phyloP scores from a whole-genome alignment of 371 early-diverging fungal species.

The Lichtheimia corymbifera region DNA sequence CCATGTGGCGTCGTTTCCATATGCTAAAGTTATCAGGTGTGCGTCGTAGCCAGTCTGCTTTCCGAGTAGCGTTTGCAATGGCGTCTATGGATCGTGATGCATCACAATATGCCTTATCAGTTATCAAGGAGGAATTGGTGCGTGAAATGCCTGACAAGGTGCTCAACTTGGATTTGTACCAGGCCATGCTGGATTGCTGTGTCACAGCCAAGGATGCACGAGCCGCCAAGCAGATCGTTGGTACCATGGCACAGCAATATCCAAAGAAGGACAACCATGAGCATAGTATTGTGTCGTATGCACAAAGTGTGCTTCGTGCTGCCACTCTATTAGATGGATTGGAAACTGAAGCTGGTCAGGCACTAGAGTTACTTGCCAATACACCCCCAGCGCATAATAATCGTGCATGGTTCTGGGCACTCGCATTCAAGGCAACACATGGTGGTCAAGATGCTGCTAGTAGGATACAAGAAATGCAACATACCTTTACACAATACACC shows the following conservation, averaged over 20 bases:
- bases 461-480: constrained; percentile 17
- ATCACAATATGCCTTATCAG: constrained; percentile 39
- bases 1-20: constrained; percentile 46
- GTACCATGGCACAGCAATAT: neutral
- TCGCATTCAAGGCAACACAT: constrained; percentile 14
- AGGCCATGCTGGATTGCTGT: constrained; percentile 47
- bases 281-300: neutral
- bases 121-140: constrained; percentile 36
- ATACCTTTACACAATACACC: constrained; percentile 40
- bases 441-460: constrained; percentile 7
- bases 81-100: constrained; percentile 34
- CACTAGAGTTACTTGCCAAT: constrained; percentile 19
- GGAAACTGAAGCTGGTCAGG: neutral
- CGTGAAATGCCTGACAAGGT: constrained; percentile 26
- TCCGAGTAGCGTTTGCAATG: constrained; percentile 36
- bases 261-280: neutral
- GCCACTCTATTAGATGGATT: constrained; percentile 11
- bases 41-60: constrained; percentile 34
- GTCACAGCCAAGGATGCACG: constrained; percentile 26
- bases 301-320: constrained; percentile 9
- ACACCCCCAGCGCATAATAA: constrained; percentile 14
- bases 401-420: constrained; percentile 18
- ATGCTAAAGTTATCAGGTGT: constrained; percentile 35
- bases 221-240: constrained; percentile 5
- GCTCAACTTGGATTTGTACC: constrained; percentile 24